A percentile compares a stretch with the other conserved stretches of the same genome.
phyloP scores from a whole-genome alignment of 495 filamentous ascomycete species.

The Hypoxylon fuscum region DNA sequence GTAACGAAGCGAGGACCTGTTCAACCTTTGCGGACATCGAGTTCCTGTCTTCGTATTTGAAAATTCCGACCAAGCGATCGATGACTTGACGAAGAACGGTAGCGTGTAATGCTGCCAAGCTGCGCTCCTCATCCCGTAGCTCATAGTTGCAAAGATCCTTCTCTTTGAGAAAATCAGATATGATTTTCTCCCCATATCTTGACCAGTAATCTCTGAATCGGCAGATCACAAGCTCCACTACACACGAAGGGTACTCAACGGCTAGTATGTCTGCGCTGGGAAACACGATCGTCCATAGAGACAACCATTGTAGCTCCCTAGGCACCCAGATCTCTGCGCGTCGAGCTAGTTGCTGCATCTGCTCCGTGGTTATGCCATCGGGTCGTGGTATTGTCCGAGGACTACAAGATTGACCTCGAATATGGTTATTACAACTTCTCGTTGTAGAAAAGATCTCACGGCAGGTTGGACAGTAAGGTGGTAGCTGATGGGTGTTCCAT shows the following conservation, averaged over 20 bases:
- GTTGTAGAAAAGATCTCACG: constrained; percentile 14
- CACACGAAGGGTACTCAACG: neutral
- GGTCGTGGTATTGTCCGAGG: constrained; percentile 3
- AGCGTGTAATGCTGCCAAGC: neutral
- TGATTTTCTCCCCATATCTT: constrained; percentile 16
- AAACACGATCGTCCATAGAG: constrained; percentile 34
- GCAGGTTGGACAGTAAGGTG: constrained; percentile 32
- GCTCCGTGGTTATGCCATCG: constrained; percentile 32
- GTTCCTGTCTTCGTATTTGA: neutral
- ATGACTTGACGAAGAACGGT: constrained; percentile 3
- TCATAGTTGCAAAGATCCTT: neutral
- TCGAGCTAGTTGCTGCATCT: constrained; percentile 29
- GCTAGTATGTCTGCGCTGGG: constrained; percentile 16
- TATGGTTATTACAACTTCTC: constrained; percentile 19
- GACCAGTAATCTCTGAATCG: constrained; percentile 33
- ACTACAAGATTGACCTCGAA: constrained; percentile 16
- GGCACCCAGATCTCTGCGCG: constrained; percentile 3
- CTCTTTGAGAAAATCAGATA: constrained; percentile 24
- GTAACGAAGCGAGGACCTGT: constrained; percentile 4
- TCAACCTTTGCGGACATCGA: constrained; percentile 1
- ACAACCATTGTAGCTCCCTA: constrained; percentile 27
- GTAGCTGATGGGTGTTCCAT: constrained; percentile 22
- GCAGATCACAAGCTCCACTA: constrained; percentile 22
- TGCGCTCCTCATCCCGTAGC: neutral
- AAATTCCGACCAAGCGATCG: constrained; percentile 11